phyloP scores from a whole-genome alignment of 2,329 filamentous ascomycete genomes.

The Apiospora koreana region DNA sequence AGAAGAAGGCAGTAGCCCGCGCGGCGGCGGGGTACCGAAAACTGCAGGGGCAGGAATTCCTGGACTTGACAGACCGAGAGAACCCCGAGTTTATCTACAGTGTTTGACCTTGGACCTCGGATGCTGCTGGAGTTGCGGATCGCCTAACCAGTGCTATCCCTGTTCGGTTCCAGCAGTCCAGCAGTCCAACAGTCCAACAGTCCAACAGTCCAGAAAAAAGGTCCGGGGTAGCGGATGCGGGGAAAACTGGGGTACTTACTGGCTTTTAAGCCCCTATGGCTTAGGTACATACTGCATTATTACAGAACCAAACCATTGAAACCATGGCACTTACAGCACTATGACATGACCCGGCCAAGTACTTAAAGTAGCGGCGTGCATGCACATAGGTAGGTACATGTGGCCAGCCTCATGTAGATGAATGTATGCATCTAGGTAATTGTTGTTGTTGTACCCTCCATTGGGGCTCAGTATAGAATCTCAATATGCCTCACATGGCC shows the following conservation, averaged over 20 bases:
- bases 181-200: too few species aligned
- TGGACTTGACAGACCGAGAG: slow-evolving; percentile 67
- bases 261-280: too few species aligned
- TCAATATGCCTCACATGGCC: background rate
- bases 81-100: slow-evolving; percentile 66
- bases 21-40: slow-evolving; percentile 58
- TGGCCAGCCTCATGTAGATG: too few species aligned
- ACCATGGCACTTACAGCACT: background rate
- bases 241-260: slow-evolving; percentile 8
- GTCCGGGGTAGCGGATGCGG: slow-evolving; percentile 16
- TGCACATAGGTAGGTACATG: too few species aligned
- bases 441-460: background rate
- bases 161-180: background rate
- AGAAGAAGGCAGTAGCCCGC: slow-evolving; percentile 54
- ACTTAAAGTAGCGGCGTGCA: too few species aligned
- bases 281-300: background rate
- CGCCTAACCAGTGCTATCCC: background rate
- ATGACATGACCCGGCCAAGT: too few species aligned
- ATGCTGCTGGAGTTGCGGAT: slow-evolving; percentile 4
- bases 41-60: slow-evolving; percentile 67
- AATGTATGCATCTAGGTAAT: background rate
- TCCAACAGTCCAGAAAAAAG: too few species aligned
- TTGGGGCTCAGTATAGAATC: background rate
- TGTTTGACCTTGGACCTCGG: slow-evolving; percentile 37
- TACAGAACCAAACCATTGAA: background rate